Conservation (phyloP, 2,329 filamentous ascomycete species). For the Cercospora sp. region DNA sequence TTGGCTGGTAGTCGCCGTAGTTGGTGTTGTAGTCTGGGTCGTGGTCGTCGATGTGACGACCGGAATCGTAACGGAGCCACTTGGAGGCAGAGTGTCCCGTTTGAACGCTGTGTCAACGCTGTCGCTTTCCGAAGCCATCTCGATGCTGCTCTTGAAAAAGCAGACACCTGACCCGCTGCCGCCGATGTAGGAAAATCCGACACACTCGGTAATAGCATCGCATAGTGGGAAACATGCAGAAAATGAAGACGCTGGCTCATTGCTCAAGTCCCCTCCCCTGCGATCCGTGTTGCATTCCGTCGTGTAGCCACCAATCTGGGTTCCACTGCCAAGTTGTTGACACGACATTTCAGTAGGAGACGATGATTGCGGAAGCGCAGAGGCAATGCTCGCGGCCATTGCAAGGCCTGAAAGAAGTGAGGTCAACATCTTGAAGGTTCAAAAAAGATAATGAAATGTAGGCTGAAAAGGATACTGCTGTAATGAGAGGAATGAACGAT, state of each 20-base stretch:
- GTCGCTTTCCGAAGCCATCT: constrained; percentile 1
- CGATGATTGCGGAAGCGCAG: constrained; percentile 11
- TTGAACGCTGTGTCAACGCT: constrained; percentile 15
- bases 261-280: constrained; percentile 29
- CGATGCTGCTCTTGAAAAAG: constrained; percentile 22
- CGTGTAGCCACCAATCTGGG: constrained; percentile 17
- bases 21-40: neutral
- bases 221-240: constrained; percentile 31
- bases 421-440: constrained; percentile 1
- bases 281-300: constrained; percentile 28
- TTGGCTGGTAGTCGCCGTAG: neutral
- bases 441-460: neutral
- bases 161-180: constrained; percentile 17
- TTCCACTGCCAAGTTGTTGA: constrained; percentile 18
- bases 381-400: constrained; percentile 9
- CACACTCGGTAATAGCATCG: constrained; percentile 23
- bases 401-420: constrained; percentile 11
- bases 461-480: neutral
- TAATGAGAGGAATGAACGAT: neutral
- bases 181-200: constrained; percentile 23
- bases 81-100: neutral
- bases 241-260: constrained; percentile 22
- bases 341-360: constrained; percentile 14
- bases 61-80: neutral
- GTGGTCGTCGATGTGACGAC: neutral